Evolutionary conservation across 192 early-diverging fungal species (phyloP).

Genomic region (Backusella psychrophila): DNA sequence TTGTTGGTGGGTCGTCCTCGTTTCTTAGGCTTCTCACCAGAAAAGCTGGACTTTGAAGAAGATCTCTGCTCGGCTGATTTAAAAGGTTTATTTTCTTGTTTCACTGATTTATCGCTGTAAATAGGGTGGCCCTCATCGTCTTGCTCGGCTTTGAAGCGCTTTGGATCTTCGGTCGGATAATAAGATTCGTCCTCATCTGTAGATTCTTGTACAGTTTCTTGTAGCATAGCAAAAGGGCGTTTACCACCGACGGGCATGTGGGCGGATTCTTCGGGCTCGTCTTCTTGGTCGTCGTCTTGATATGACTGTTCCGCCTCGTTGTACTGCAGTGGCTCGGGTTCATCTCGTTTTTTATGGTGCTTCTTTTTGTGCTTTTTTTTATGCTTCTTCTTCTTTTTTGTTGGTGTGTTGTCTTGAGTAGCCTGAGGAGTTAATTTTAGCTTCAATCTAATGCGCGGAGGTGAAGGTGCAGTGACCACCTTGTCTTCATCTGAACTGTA

Average conservation of each 20-base stretch:
- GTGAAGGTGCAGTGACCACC: background rate
- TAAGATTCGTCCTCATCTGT: background rate
- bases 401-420: background rate
- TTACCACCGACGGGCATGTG: conserved; percentile 15
- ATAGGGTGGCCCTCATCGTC: background rate
- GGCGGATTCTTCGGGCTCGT: conserved; percentile 16
- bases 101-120: background rate
- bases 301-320: background rate
- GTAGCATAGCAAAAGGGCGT: background rate
- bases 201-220: background rate
- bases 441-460: conserved; percentile 26
- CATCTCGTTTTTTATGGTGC: conserved; percentile 6
- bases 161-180: conserved; percentile 8
- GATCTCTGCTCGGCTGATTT: conserved; percentile 21
- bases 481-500: conserved; percentile 20
- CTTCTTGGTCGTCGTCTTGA: conserved; percentile 30
- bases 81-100: background rate
- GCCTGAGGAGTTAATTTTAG: conserved; percentile 21
- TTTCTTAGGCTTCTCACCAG: conserved; percentile 20
- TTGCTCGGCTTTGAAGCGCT: background rate
- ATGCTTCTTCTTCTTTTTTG: conserved; percentile 28
- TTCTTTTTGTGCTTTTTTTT: conserved; percentile 25
- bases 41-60: background rate
- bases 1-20: conserved; percentile 33
- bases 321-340: background rate